A percentile compares a stretch with the other conserved stretches of the same genome.
phyloP scores from a whole-genome alignment of 805 yeast species.

The Candida sakaeoensis region DNA sequence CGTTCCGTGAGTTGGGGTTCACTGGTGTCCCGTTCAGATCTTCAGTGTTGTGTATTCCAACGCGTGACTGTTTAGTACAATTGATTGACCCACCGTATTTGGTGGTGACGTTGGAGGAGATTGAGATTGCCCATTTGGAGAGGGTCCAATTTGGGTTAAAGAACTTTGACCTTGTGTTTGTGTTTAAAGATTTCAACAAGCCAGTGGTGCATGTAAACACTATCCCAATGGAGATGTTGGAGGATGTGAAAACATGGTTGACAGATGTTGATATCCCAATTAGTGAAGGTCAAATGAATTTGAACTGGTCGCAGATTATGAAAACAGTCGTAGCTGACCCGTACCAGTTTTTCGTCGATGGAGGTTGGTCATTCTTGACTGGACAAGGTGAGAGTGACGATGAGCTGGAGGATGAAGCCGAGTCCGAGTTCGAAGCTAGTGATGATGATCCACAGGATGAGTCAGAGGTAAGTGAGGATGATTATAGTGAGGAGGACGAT shows the following conservation, averaged over 20 bases:
- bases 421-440: conserved; percentile 63
- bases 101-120: conserved; percentile 86
- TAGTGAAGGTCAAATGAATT: conserved; percentile 91
- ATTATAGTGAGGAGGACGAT: conserved; percentile 35
- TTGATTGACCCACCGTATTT: conserved; percentile 92
- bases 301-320: conserved; percentile 95
- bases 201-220: conserved; percentile 93
- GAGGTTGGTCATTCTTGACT: conserved; percentile 94
- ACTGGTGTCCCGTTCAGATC: conserved; percentile 96
- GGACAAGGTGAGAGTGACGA: conserved; percentile 80
- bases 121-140: conserved; percentile 92
- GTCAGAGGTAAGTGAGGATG: conserved; percentile 54
- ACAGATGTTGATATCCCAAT: conserved; percentile 96
- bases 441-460: conserved; percentile 62
- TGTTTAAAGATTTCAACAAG: conserved; percentile 82
- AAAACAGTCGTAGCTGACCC: conserved; percentile 91
- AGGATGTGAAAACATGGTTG: conserved; percentile 92
- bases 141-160: conserved; percentile 96
- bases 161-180: conserved; percentile 95
- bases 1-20: conserved; percentile 94
- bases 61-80: conserved; percentile 94
- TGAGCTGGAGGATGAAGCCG: conserved; percentile 59
- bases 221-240: conserved; percentile 87
- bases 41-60: conserved; percentile 92
- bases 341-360: conserved; percentile 85